Conservation (phyloP, 208 protist genomes). For the Crithidia bombi region DNA sequence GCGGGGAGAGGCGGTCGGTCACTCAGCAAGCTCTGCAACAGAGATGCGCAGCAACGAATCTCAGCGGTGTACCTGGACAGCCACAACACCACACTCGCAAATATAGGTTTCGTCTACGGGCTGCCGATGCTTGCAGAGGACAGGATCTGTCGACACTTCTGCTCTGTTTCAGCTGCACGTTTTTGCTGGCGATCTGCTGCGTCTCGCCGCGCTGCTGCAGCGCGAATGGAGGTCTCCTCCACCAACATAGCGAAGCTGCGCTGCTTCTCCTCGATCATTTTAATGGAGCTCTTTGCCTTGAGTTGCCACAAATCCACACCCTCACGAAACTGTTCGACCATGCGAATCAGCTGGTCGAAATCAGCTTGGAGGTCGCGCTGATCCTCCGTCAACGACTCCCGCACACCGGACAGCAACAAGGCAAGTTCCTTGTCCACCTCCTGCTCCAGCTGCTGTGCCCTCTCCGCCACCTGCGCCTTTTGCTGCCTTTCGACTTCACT, state of each 20-base stretch:
- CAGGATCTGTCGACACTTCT: conserved; percentile 34
- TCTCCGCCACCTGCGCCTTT: conserved; percentile 35
- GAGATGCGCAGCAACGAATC: no score
- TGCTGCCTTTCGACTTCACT: conserved; percentile 53
- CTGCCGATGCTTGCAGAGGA: conserved; percentile 38
- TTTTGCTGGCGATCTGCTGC: conserved; percentile 56
- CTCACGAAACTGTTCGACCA: conserved; percentile 71
- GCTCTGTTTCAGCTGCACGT: conserved; percentile 49
- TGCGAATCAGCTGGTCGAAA: conserved; percentile 64
- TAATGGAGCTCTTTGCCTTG: conserved; percentile 73
- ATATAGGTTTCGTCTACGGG: conserved; percentile 1
- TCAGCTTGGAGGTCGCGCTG: conserved; percentile 63
- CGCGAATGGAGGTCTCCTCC: conserved; percentile 63
- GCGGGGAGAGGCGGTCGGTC: no score
- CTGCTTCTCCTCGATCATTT: conserved; percentile 81
- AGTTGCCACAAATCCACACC: conserved; percentile 81
- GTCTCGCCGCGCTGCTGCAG: conserved; percentile 43
- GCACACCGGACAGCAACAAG: conserved; percentile 39
- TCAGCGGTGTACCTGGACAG: neutral
- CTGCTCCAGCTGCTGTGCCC: conserved; percentile 32
- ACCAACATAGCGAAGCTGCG: conserved; percentile 61
- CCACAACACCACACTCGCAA: neutral
- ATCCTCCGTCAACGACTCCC: conserved; percentile 48
- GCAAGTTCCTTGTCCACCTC: conserved; percentile 58
- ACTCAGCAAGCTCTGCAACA: neutral